A percentile compares a stretch with the other conserved stretches of the same genome.
These are phyloP conservation scores for Colletotrichum musae DNA, from an alignment of 2,329 filamentous ascomycete species.

Conservation along the genomic window DNA sequence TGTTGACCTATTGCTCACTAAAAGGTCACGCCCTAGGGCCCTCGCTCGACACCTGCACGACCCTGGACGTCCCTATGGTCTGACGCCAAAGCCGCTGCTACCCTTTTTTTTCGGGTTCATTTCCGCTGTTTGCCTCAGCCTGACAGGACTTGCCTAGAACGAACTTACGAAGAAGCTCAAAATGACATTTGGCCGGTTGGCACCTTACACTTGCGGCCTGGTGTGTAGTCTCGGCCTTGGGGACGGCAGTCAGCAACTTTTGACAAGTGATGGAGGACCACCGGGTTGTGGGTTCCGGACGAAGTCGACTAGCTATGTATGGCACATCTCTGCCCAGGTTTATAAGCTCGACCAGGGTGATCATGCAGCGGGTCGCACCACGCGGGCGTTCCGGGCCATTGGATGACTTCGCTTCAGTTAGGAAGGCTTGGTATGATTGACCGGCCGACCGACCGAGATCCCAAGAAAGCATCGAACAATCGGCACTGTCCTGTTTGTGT, in stretches of 20 bases:
- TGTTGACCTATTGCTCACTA: not conserved
- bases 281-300: conserved; percentile 2
- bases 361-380: conserved; percentile 18
- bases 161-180: conserved; percentile 4
- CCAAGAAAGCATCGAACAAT: not conserved
- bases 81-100: conserved; percentile 33
- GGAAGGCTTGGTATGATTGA: conserved; percentile 11
- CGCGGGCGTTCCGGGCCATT: conserved; percentile 20
- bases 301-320: conserved; percentile 8
- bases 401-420: not conserved
- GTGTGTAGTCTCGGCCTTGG: conserved; percentile 9
- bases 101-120: conserved; percentile 10
- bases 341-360: conserved; percentile 4
- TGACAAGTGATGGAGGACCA: conserved; percentile 31
- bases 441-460: not conserved
- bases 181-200: conserved; percentile 10
- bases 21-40: not conserved
- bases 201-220: conserved; percentile 34
- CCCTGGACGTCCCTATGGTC: not conserved
- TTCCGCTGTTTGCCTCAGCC: conserved; percentile 20
- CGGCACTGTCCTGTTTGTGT: conserved; percentile 2
- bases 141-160: not conserved
- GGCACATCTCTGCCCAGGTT: not conserved
- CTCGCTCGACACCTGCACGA: not conserved
- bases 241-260: conserved; percentile 14